Percentiles rank a stretch among this genome's conserved stretches.
These are phyloP conservation scores for Erysimum pusillum DNA, from an alignment of 441 rosid genomes.

Conservation along the genomic window DNA sequence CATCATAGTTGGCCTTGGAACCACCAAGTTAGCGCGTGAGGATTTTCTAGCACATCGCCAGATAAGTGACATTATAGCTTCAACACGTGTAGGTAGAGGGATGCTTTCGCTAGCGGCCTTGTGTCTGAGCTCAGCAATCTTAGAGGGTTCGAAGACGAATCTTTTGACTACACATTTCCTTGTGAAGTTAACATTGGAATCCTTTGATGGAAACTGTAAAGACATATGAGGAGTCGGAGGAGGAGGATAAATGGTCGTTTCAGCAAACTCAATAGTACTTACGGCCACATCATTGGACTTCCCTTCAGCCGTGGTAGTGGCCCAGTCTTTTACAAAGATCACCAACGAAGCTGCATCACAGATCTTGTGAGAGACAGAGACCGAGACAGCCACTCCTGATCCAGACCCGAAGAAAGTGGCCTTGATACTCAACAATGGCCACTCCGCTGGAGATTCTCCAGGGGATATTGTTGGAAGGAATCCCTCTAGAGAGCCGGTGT, in stretches of 20 bases:
- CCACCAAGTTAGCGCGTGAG: conserved; percentile 20
- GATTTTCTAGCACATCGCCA: conserved; percentile 45
- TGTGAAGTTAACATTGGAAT: background rate
- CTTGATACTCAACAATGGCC: conserved; percentile 30
- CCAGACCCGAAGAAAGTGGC: conserved; percentile 46
- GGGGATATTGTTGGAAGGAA: background rate
- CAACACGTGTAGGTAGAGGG: conserved; percentile 51
- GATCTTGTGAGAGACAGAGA: conserved; percentile 44
- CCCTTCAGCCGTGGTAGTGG: background rate
- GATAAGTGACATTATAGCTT: conserved; percentile 50
- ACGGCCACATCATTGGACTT: background rate
- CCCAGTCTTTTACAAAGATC: conserved; percentile 40
- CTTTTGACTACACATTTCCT: conserved; percentile 38
- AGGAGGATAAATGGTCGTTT: conserved; percentile 40
- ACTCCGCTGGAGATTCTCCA: background rate
- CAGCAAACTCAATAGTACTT: conserved; percentile 20
- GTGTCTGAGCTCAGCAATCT: conserved; percentile 36
- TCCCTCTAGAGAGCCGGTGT: background rate
- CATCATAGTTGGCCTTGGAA: conserved; percentile 24
- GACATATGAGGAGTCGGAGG: conserved; percentile 22
- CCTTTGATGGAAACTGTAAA: background rate
- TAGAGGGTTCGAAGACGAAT: conserved; percentile 41
- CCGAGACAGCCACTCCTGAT: conserved; percentile 41
- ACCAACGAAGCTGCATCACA: conserved; percentile 42
- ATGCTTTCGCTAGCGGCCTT: conserved; percentile 32